phyloP scores from a whole-genome alignment of 2,329 filamentous ascomycete species.

The Xylariaceae sp. region DNA sequence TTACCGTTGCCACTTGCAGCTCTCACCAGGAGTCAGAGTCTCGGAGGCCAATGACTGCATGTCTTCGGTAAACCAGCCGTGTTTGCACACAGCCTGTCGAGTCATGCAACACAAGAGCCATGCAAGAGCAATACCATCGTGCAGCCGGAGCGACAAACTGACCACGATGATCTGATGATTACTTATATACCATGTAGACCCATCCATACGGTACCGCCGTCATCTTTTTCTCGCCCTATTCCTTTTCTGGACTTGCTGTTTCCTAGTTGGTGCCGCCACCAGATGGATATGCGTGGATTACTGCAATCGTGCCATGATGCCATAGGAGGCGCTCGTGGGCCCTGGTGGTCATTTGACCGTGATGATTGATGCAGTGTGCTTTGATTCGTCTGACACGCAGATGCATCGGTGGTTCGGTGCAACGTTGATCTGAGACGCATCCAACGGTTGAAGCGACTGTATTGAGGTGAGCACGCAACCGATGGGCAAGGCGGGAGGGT shows the following conservation, averaged over 20 bases:
- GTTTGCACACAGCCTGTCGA: too few species aligned
- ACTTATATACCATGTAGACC: not conserved
- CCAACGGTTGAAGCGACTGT: not conserved
- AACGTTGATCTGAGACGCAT: not conserved
- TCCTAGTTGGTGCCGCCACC: not conserved
- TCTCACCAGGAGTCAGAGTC: too few species aligned
- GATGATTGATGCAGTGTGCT: not conserved
- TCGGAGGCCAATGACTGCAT: too few species aligned
- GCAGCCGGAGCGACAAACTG: too few species aligned
- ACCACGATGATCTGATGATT: too few species aligned
- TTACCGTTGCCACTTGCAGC: too few species aligned
- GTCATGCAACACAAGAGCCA: too few species aligned
- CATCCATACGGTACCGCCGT: conserved; percentile 11
- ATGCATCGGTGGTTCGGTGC: conserved; percentile 1
- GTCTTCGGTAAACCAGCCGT: too few species aligned
- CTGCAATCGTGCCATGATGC: not conserved
- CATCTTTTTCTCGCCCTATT: not conserved
- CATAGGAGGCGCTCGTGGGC: too few species aligned
- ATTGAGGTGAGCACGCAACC: not conserved
- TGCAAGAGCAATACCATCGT: too few species aligned
- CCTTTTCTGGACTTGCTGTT: not conserved
- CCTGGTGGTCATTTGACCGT: conserved; percentile 2
- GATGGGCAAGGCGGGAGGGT: not conserved
- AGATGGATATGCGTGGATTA: not conserved
- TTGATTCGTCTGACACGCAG: conserved; percentile 1